These are phyloP conservation scores for Rheum nobile DNA, from an alignment of 148 eudicot species.

Conservation along the genomic window DNA sequence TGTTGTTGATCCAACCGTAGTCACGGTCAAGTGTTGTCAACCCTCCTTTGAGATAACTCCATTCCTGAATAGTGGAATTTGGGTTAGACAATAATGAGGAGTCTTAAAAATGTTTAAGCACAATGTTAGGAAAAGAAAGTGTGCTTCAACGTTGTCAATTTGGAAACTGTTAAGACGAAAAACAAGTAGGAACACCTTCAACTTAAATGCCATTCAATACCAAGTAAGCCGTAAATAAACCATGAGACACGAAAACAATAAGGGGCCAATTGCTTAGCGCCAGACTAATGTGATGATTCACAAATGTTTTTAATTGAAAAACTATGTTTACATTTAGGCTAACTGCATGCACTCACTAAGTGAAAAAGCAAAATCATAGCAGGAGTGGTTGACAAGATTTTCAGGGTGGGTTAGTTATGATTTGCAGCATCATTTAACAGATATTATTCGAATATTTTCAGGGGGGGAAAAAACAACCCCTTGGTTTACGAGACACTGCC, in stretches of 20 bases:
- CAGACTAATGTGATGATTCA: neutral
- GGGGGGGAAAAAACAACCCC: neutral
- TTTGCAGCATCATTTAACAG: neutral
- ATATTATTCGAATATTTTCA: no score
- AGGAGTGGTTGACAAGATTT: neutral
- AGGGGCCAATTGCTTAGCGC: neutral
- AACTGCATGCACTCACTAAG: neutral
- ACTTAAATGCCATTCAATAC: neutral
- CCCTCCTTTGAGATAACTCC: conserved; percentile 25
- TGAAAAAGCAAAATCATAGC: neutral
- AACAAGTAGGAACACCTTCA: neutral
- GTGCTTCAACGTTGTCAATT: neutral
- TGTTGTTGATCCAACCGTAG: conserved; percentile 35
- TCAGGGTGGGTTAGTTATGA: neutral
- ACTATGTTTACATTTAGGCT: no score
- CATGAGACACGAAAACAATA: neutral
- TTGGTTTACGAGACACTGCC: neutral
- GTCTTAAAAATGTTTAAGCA: neutral
- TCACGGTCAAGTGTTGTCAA: conserved; percentile 29
- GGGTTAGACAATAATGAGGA: no score
- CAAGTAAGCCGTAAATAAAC: neutral
- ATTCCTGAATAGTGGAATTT: no score
- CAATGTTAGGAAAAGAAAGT: neutral
- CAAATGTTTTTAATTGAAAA: no score
- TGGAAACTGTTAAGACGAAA: neutral